Percentiles rank a stretch among this genome's conserved stretches.
These are phyloP conservation scores for Marasmius oreades DNA, from an alignment of 1,284 basidiomycete species.

Conservation along the genomic window DNA sequence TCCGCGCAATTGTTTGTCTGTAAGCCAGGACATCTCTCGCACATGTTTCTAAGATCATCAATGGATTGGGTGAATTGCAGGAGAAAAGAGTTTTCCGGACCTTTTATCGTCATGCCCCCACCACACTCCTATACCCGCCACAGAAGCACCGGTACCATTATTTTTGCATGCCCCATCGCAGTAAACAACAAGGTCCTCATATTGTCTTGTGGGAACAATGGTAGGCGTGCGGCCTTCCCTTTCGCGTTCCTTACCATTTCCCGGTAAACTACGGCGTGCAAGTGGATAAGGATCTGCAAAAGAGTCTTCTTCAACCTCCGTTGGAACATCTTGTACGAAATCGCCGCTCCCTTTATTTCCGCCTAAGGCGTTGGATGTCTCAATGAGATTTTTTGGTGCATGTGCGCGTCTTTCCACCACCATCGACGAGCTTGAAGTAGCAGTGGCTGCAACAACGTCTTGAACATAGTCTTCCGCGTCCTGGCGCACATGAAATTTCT, in stretches of 20 bases:
- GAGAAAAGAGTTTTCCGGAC: constrained; percentile 26
- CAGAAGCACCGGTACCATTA: constrained; percentile 47
- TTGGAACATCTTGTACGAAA: no score
- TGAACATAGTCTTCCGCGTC: neutral
- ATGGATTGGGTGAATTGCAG: neutral
- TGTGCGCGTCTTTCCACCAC: no score
- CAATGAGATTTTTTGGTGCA: no score
- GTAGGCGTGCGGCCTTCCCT: constrained; percentile 8
- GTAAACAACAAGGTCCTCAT: constrained; percentile 42
- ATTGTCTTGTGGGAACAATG: no score
- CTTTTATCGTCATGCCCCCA: constrained; percentile 47
- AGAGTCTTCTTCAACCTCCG: no score
- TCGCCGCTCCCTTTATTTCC: no score
- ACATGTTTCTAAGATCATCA: constrained; percentile 42
- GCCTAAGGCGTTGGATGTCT: no score
- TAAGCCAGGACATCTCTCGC: constrained; percentile 59
- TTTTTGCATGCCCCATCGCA: constrained; percentile 62
- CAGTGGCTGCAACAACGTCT: neutral
- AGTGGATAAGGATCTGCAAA: no score
- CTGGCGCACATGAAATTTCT: neutral
- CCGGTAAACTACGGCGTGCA: neutral
- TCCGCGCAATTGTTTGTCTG: constrained; percentile 77
- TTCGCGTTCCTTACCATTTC: neutral
- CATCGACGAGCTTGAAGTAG: neutral
- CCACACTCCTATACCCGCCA: constrained; percentile 60